Percentiles rank a stretch among this genome's conserved stretches.
phyloP scores from a whole-genome alignment of 352 stramenopile genomes.

The Hyaloperonospora brassicae region DNA sequence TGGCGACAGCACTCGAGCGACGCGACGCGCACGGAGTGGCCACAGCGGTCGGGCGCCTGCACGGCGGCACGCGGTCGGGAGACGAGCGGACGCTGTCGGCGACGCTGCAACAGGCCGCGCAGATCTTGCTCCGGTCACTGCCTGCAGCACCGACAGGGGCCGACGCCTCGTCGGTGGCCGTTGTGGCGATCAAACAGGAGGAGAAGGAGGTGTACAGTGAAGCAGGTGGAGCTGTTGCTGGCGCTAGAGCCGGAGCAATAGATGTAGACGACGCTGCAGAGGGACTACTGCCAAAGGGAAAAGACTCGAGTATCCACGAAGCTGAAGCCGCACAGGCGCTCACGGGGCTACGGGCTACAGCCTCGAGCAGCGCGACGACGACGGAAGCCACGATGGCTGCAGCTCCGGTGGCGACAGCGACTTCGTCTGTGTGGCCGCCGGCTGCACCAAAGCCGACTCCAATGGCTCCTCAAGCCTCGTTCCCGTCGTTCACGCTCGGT shows the following conservation, averaged over 20 bases:
- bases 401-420: constrained; percentile 4
- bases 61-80: constrained; percentile 21
- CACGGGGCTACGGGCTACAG: constrained; percentile 46
- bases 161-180: constrained; percentile 8
- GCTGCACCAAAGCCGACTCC: constrained; percentile 20
- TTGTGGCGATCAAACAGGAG: constrained; percentile 23
- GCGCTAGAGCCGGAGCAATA: neutral
- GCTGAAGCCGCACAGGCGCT: constrained; percentile 62
- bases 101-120: constrained; percentile 40
- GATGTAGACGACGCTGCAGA: neutral
- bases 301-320: constrained; percentile 40
- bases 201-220: neutral
- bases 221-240: neutral
- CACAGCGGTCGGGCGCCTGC: constrained; percentile 31
- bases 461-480: constrained; percentile 21
- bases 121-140: constrained; percentile 20
- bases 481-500: constrained; percentile 27
- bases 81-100: constrained; percentile 21
- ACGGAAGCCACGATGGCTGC: constrained; percentile 7
- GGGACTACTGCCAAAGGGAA: constrained; percentile 16
- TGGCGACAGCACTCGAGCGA: constrained; percentile 33
- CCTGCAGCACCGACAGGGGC: neutral
- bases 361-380: constrained; percentile 8
- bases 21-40: constrained; percentile 34
- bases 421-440: constrained; percentile 17